Evolutionary conservation across 208 protist species (phyloP).

Genomic region (Acanthamoeba royreba): DNA sequence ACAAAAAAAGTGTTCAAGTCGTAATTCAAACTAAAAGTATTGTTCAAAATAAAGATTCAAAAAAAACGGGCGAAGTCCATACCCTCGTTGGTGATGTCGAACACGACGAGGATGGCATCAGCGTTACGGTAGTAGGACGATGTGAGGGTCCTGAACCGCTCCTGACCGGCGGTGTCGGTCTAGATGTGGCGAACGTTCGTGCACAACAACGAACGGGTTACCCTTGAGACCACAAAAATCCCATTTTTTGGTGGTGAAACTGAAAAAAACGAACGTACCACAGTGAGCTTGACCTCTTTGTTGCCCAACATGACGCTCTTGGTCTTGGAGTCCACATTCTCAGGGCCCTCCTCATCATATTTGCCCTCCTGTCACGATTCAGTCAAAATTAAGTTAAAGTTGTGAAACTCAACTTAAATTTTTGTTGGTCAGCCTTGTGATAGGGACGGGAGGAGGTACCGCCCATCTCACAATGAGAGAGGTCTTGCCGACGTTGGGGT

Average conservation of each 20-base stretch:
- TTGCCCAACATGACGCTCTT: constrained; percentile 42
- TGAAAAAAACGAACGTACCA: neutral
- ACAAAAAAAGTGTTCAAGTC: neutral
- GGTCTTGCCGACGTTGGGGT: constrained; percentile 48
- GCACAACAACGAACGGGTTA: neutral
- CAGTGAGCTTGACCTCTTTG: constrained; percentile 44
- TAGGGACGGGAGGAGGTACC: neutral
- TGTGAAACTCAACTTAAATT: too few species aligned
- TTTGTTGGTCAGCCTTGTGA: too few species aligned
- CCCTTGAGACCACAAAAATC: neutral
- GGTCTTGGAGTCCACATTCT: constrained; percentile 45
- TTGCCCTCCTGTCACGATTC: constrained; percentile 46
- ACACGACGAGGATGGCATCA: constrained; percentile 43
- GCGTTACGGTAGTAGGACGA: constrained; percentile 47
- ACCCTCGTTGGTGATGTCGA: constrained; percentile 47
- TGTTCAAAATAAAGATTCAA: too few species aligned
- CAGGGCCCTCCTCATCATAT: constrained; percentile 38
- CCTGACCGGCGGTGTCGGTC: constrained; percentile 43
- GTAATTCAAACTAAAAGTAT: too few species aligned
- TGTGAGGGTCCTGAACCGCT: constrained; percentile 26
- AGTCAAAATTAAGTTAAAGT: too few species aligned
- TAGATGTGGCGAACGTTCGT: neutral
- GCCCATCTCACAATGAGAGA: constrained; percentile 50
- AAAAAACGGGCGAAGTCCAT: too few species aligned
- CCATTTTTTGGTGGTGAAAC: neutral